Percentiles rank a stretch among this genome's conserved stretches.
Conservation (phyloP, 2,329 filamentous ascomycete species). For the Orbilia oligospora region DNA sequence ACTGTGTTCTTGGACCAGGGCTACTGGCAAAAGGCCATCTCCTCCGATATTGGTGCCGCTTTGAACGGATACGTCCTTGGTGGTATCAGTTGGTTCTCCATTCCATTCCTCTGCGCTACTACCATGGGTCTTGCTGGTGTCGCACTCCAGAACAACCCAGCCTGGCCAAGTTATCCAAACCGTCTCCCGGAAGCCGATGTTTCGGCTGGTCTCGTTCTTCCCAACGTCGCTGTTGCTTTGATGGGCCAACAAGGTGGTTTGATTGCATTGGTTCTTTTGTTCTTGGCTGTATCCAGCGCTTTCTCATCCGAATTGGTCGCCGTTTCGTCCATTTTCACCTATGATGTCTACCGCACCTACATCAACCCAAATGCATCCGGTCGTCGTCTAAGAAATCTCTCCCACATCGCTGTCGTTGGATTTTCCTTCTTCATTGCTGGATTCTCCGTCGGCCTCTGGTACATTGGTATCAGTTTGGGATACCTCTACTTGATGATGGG, state of each 20-base stretch:
- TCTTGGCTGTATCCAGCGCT: conserved; percentile 90
- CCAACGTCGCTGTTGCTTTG: conserved; percentile 85
- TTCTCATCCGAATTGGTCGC: conserved; percentile 88
- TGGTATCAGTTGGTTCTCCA: conserved; percentile 90
- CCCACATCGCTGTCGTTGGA: conserved; percentile 79
- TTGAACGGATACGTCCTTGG: conserved; percentile 90
- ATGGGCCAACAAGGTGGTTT: conserved; percentile 85
- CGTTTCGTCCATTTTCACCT: conserved; percentile 88
- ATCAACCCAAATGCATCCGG: conserved; percentile 83
- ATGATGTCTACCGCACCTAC: conserved; percentile 90
- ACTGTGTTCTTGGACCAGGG: conserved; percentile 64
- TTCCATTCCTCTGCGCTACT: conserved; percentile 89
- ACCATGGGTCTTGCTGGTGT: conserved; percentile 88
- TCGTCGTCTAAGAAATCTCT: conserved; percentile 83
- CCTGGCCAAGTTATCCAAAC: conserved; percentile 80
- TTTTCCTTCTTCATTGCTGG: conserved; percentile 84
- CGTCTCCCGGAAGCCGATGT: conserved; percentile 82
- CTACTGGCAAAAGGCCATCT: conserved; percentile 95
- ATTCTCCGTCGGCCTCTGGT: conserved; percentile 81
- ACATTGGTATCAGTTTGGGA: conserved; percentile 85
- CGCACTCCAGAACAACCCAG: conserved; percentile 80
- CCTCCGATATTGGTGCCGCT: conserved; percentile 85
- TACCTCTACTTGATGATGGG: conserved; percentile 93
- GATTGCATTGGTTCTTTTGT: conserved; percentile 83
- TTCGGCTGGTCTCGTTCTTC: conserved; percentile 84